Evolutionary conservation across 495 filamentous ascomycete genomes (phyloP).

Genomic region (Penicillium turbatum): DNA sequence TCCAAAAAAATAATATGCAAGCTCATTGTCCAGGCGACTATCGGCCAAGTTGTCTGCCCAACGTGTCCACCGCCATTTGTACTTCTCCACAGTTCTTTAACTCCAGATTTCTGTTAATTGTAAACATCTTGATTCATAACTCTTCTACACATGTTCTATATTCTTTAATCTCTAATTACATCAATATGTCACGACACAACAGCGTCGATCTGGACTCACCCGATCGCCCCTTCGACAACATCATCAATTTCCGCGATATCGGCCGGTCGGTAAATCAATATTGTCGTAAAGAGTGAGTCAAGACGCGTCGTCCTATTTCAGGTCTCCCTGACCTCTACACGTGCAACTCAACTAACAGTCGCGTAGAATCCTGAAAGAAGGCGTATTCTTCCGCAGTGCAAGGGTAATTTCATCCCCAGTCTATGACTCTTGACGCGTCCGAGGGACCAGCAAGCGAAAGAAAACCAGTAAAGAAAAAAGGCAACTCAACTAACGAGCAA

Average conservation of each 20-base stretch:
- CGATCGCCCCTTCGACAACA: conserved; percentile 54
- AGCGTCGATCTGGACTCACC: conserved; percentile 42
- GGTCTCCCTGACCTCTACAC: not conserved
- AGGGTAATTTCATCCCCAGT: conserved; percentile 46
- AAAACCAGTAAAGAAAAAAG: no score
- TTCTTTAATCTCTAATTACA: conserved; percentile 3
- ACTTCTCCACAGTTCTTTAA: conserved; percentile 11
- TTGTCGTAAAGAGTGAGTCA: conserved; percentile 47
- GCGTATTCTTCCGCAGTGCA: conserved; percentile 70
- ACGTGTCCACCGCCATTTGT: conserved; percentile 30
- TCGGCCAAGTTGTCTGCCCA: conserved; percentile 21
- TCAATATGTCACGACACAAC: conserved; percentile 27
- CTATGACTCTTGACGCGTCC: not conserved
- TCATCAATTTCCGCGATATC: conserved; percentile 84
- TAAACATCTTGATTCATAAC: no score
- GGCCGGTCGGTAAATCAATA: conserved; percentile 65
- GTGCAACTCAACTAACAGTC: conserved; percentile 5
- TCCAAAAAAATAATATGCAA: not conserved
- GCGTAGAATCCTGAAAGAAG: conserved; percentile 58
- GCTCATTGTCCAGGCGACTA: conserved; percentile 12
- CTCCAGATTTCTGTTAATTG: not conserved
- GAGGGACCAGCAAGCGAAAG: no score
- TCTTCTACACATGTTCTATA: not conserved
- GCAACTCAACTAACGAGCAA: no score
- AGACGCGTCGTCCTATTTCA: not conserved